Conservation (phyloP, 2,329 filamentous ascomycete genomes). For the Neodidymelliopsis sp. region DNA sequence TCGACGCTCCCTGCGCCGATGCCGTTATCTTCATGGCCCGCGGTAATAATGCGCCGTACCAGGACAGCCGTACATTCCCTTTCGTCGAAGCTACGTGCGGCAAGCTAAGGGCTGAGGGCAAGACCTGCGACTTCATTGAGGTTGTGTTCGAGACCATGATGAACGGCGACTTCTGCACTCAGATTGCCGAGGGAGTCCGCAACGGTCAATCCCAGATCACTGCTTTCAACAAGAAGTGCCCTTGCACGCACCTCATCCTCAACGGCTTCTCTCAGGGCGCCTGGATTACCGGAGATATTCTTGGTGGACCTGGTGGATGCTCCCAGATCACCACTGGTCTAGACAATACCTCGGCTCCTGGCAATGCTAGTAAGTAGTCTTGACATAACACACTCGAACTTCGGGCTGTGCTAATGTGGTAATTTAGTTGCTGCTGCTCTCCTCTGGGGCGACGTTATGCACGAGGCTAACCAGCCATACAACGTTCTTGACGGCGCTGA, state of each 20-base stretch:
- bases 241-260: constrained; percentile 62
- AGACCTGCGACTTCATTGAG: constrained; percentile 36
- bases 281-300: constrained; percentile 66
- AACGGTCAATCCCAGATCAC: constrained; percentile 55
- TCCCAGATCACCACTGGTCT: constrained; percentile 27
- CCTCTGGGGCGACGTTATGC: constrained; percentile 34
- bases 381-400: constrained; percentile 23
- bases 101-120: constrained; percentile 32
- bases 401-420: constrained; percentile 27
- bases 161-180: constrained; percentile 26
- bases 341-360: constrained; percentile 28
- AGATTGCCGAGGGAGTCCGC: constrained; percentile 29
- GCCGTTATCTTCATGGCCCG: constrained; percentile 34
- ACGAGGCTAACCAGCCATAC: constrained; percentile 32
- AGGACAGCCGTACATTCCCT: constrained; percentile 31
- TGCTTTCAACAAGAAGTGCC: constrained; percentile 61
- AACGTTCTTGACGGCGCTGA: constrained; percentile 31
- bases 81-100: constrained; percentile 31
- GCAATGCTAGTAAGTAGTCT: constrained; percentile 34
- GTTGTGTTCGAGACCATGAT: constrained; percentile 25
- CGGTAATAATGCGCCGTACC: constrained; percentile 34
- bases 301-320: constrained; percentile 56
- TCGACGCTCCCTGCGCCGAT: constrained; percentile 34
- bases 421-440: constrained; percentile 34
- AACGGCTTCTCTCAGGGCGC: constrained; percentile 68